Evolutionary conservation across 2,329 filamentous ascomycete genomes (phyloP).

Genomic region (Akanthomyces uredinophilus): DNA sequence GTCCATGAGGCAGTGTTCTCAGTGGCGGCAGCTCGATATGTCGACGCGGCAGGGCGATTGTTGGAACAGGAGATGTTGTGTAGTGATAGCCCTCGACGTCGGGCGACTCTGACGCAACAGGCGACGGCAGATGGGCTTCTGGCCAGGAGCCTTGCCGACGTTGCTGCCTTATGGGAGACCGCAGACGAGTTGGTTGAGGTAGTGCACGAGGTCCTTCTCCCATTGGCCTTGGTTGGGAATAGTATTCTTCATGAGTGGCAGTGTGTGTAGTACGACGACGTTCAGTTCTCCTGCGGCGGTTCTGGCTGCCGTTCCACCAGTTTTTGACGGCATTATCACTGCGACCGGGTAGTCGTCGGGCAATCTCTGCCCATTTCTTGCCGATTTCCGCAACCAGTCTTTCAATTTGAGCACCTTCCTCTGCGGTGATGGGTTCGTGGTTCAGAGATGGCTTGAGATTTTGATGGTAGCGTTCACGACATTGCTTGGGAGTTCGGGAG

Average conservation of each 20-base stretch:
- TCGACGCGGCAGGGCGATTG: conserved; percentile 30
- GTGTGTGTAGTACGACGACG: conserved; percentile 30
- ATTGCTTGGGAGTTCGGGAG: conserved; percentile 86
- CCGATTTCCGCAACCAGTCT: conserved; percentile 71
- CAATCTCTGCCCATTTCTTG: conserved; percentile 91
- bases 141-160: conserved; percentile 23
- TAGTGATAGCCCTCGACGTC: conserved; percentile 64
- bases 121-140: conserved; percentile 33
- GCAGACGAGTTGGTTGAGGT: conserved; percentile 19
- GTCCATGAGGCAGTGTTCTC: conserved; percentile 12
- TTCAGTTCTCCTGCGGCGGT: conserved; percentile 59
- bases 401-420: conserved; percentile 71
- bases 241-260: conserved; percentile 15
- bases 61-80: conserved; percentile 51
- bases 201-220: conserved; percentile 17
- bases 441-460: conserved; percentile 77
- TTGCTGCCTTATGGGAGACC: conserved; percentile 17
- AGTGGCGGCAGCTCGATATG: conserved; percentile 40
- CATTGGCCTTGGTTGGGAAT: not conserved
- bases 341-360: conserved; percentile 71
- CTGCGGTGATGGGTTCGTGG: conserved; percentile 65
- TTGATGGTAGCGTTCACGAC: conserved; percentile 88
- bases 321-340: conserved; percentile 97
- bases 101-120: conserved; percentile 43
- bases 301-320: conserved; percentile 95